Evolutionary conservation across 306 rosid species (phyloP).

Genomic region (Acacia crassicarpa): DNA sequence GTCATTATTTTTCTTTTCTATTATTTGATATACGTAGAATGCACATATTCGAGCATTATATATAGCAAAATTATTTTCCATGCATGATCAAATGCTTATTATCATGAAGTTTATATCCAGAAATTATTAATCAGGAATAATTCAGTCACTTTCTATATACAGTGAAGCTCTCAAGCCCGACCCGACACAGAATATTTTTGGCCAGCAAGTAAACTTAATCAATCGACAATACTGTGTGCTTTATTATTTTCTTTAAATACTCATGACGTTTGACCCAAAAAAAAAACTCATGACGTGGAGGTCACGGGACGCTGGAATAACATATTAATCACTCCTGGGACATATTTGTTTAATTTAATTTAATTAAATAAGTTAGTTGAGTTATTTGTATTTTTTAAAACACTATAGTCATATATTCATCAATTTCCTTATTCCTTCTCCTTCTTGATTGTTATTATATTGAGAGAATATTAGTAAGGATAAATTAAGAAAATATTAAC

Average conservation of each 20-base stretch:
- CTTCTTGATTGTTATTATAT: too few relatives aligned
- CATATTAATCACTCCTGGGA: too few relatives aligned
- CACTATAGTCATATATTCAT: too few relatives aligned
- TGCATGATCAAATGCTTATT: background rate
- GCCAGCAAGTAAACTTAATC: background rate
- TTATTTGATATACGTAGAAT: background rate
- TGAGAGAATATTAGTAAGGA: fast-evolving
- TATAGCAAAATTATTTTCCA: background rate
- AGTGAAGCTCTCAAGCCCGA: too few relatives aligned
- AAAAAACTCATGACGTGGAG: background rate
- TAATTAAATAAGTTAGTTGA: too few relatives aligned
- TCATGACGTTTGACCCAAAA: background rate
- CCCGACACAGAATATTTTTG: background rate
- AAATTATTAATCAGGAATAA: background rate
- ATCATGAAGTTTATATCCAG: background rate
- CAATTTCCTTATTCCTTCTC: too few relatives aligned
- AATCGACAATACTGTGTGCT: background rate
- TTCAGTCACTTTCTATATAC: background rate
- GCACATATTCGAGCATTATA: background rate
- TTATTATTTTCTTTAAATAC: background rate
- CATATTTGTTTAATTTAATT: fast-evolving
- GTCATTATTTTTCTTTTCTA: background rate
- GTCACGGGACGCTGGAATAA: background rate
- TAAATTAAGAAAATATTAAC: too few relatives aligned
- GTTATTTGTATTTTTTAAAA: too few relatives aligned